Evolutionary conservation across 148 eudicot species (phyloP), one percentile per base, ranked within the genome.

Genomic region (Cornus florida): DNA sequence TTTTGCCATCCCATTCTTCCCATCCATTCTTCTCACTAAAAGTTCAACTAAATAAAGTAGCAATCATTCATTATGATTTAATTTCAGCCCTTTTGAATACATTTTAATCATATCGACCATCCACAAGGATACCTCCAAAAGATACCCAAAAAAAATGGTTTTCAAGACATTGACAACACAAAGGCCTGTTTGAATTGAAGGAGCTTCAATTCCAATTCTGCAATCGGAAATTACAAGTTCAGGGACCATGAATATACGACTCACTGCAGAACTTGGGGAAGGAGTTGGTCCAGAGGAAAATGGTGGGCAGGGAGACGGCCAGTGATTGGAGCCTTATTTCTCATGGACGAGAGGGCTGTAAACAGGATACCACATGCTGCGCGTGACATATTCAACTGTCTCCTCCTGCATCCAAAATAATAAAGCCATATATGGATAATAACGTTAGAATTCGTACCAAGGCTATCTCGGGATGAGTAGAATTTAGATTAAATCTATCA

Each of bases 261-360:
- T 62, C 8, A 20, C 23, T 62, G 24, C 23, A 62, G 66, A 57
- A 11, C 24, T 20, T 74, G 6, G 32, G 68, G 67, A 13, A 3
- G 5, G 53, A 14, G 14, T 28, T 28, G 28, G 28, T 23, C 70
- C 33, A 46, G 64, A 59, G 46, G 43, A 57, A 31, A 72, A 77
- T 39, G 59, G 66, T 67, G 22, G 32, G 73, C 53, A 31, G 13
- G 64, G 64, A 57, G 64, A 57, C 2, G 38, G 28, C 38, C 23
- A 59, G 19, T 20, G 10, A 64, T 59, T 38, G 31, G 32, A 31
- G 23, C 81, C 69, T 88, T 86, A 95, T 84, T 86, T 92, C 81
- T 93, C 97, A 43, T 92, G 99, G 71, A 96, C 97, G 78, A 96
- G 99, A 77, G 98, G 98, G 80, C 86, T 86, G 88, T 96, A 96